Evolutionary conservation across 23 red algal species (phyloP).

Genomic region (Porphyridium purpureum): DNA sequence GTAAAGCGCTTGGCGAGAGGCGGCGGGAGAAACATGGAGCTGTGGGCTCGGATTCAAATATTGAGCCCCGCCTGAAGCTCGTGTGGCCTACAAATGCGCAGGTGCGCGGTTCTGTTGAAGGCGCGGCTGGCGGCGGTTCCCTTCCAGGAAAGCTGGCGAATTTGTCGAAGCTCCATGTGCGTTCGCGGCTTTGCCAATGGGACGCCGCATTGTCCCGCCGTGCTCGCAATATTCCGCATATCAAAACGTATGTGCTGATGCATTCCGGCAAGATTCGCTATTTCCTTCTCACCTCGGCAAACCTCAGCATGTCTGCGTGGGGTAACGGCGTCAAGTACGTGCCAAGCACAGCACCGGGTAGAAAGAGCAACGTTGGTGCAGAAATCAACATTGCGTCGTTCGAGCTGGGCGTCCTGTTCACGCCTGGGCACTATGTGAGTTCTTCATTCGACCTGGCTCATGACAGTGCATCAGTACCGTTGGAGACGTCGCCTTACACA

Average conservation of each 20-base stretch:
- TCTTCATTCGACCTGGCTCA: neutral
- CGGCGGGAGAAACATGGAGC: no score
- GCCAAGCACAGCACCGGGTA: no score
- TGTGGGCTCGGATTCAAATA: no score
- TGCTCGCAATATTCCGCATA: conserved; percentile 45
- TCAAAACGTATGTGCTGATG: conserved; percentile 35
- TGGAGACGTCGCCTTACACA: neutral
- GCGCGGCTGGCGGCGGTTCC: neutral
- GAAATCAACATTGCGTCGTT: conserved; percentile 21
- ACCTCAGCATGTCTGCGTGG: conserved; percentile 67
- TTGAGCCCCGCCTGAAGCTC: conserved; percentile 1
- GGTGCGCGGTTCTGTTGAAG: neutral
- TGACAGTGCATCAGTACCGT: neutral
- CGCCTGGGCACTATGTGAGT: conserved; percentile 4
- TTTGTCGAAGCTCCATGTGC: neutral
- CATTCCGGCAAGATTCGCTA: conserved; percentile 7
- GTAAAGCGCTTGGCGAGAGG: no score
- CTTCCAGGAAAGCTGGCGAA: conserved; percentile 1
- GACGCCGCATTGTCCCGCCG: neutral
- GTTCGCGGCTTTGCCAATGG: neutral
- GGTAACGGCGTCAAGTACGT: conserved; percentile 11
- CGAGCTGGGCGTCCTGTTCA: conserved; percentile 51
- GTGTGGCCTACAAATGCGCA: conserved; percentile 4
- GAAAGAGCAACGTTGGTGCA: neutral
- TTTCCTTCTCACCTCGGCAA: conserved; percentile 49